These are phyloP conservation scores for Fusarium sp. DNA, from an alignment of 2,329 filamentous ascomycete species.

Conservation along the genomic window DNA sequence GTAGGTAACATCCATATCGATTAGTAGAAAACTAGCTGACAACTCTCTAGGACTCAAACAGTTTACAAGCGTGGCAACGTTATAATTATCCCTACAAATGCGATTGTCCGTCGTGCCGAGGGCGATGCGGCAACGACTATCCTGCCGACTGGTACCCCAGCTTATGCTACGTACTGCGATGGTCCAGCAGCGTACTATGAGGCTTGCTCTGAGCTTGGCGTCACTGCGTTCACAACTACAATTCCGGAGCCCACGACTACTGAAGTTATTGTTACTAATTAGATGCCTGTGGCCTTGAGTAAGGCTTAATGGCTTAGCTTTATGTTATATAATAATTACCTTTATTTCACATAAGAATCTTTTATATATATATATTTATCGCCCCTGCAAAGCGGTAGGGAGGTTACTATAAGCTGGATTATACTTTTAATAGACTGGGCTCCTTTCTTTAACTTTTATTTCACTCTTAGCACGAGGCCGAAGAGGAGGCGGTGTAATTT, in stretches of 20 bases:
- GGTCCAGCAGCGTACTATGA: neutral
- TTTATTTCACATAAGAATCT: neutral
- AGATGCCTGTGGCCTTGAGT: too few relatives aligned
- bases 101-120: neutral
- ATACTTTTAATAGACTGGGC: neutral
- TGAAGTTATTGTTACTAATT: rapidly evolving
- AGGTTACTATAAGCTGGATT: neutral
- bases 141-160: rapidly evolving
- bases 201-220: neutral
- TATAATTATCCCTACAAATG: neutral
- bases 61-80: rapidly evolving
- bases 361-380: too few relatives aligned
- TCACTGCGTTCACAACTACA: neutral
- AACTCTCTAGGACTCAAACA: rapidly evolving
- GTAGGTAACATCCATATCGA: rapidly evolving
- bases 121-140: neutral
- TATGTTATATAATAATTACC: rapidly evolving
- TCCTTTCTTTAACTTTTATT: neutral
- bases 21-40: rapidly evolving
- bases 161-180: neutral
- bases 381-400: neutral
- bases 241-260: neutral
- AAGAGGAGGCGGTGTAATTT: neutral
- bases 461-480: neutral
- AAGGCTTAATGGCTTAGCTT: rapidly evolving